Percentiles rank a stretch among this genome's conserved stretches.
Conservation (phyloP, 2,329 filamentous ascomycete genomes). For the Neospermospora avenae region DNA sequence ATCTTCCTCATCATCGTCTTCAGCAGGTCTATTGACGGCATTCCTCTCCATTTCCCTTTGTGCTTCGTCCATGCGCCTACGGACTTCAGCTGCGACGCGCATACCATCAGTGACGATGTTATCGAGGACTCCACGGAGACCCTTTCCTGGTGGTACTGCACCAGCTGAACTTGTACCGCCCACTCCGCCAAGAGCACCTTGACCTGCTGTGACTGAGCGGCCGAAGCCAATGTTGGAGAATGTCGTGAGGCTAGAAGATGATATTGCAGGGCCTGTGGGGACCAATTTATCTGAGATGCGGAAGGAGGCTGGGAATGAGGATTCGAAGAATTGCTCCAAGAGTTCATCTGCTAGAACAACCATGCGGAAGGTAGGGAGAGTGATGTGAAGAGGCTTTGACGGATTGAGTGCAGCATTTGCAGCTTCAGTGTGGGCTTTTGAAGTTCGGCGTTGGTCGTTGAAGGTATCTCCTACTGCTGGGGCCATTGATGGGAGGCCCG, state of each 20-base stretch:
- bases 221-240: constrained; percentile 70
- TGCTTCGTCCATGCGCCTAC: constrained; percentile 90
- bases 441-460: constrained; percentile 40
- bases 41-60: constrained; percentile 88
- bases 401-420: constrained; percentile 92
- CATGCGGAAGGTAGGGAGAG: constrained; percentile 97
- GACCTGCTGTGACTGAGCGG: constrained; percentile 40
- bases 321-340: constrained; percentile 95
- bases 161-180: constrained; percentile 30
- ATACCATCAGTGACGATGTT: constrained; percentile 98
- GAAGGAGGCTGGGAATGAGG: constrained; percentile 90
- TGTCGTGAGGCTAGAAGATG: constrained; percentile 74
- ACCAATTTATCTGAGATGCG: constrained; percentile 67
- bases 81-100: constrained; percentile 89
- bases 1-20: constrained; percentile 69
- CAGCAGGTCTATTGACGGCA: constrained; percentile 61
- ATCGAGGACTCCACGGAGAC: constrained; percentile 87
- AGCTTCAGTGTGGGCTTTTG: constrained; percentile 67
- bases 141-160: constrained; percentile 52
- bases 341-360: constrained; percentile 94
- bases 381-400: constrained; percentile 90
- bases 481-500: constrained; percentile 25
- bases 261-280: constrained; percentile 40
- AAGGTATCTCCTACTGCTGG: constrained; percentile 11
- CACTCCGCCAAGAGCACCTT: constrained; percentile 36